These are phyloP conservation scores for Jacaranda copaia DNA, from an alignment of 257 asterid species.

Conservation along the genomic window DNA sequence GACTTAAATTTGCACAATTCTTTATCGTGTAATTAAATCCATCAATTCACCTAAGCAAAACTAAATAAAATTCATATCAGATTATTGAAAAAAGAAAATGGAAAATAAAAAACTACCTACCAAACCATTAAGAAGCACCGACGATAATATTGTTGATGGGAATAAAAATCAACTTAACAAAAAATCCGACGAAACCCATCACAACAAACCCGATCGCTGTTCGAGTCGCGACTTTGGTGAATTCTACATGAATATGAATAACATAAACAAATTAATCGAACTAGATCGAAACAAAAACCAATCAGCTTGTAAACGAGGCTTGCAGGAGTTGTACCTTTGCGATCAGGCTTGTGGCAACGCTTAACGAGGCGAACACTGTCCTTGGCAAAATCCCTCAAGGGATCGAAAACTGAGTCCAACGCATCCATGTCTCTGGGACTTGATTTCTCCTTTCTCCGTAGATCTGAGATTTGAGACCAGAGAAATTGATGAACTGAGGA, in stretches of 20 bases:
- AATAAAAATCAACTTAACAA: constrained; percentile 66
- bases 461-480: constrained; percentile 38
- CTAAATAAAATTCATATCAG: background rate
- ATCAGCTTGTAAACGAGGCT: background rate
- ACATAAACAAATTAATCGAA: background rate
- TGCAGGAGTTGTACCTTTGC: constrained; percentile 51
- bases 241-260: constrained; percentile 43
- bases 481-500: background rate
- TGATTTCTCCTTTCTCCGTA: background rate
- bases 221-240: constrained; percentile 64
- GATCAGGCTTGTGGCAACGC: constrained; percentile 78
- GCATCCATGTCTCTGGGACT: constrained; percentile 48
- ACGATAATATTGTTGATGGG: constrained; percentile 69
- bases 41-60: background rate
- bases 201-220: constrained; percentile 72
- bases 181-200: constrained; percentile 69
- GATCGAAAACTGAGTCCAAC: constrained; percentile 66
- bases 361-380: constrained; percentile 70
- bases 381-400: constrained; percentile 62
- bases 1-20: background rate
- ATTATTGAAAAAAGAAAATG: background rate
- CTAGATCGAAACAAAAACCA: background rate
- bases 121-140: constrained; percentile 51
- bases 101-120: constrained; percentile 2
- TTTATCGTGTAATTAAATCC: background rate